phyloP scores from a whole-genome alignment of 148 eudicot genomes.

The Chenopodium quinoa region DNA sequence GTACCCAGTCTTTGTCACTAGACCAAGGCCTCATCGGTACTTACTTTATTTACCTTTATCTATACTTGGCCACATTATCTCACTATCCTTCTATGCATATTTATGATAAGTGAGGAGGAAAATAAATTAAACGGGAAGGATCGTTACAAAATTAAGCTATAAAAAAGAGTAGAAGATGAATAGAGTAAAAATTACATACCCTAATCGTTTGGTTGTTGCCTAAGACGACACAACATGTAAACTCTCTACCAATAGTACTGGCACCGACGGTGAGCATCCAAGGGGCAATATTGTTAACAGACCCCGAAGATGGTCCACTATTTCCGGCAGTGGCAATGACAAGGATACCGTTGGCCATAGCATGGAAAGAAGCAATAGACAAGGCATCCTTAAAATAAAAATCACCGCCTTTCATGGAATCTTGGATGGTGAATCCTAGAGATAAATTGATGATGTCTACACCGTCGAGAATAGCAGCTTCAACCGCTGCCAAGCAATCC shows the following conservation, averaged over 20 bases:
- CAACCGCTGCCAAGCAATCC: slow-evolving; percentile 20
- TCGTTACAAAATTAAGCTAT: too few species aligned
- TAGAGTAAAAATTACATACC: background rate
- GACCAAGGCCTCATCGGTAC: too few species aligned
- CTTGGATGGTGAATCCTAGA: background rate
- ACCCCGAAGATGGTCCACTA: background rate
- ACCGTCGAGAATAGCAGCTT: slow-evolving; percentile 18
- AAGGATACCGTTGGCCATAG: slow-evolving; percentile 9
- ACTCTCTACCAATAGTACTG: slow-evolving; percentile 16
- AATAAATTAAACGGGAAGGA: too few species aligned
- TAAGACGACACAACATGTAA: background rate
- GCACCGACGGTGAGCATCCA: slow-evolving; percentile 31
- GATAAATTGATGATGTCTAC: slow-evolving; percentile 19
- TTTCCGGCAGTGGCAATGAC: slow-evolving; percentile 20
- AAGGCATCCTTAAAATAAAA: background rate
- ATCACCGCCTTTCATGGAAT: background rate
- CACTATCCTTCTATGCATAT: too few species aligned
- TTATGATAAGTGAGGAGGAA: too few species aligned
- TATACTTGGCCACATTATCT: too few species aligned
- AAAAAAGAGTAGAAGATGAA: background rate
- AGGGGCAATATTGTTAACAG: slow-evolving; percentile 9
- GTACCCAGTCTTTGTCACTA: too few species aligned
- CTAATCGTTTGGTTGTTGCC: slow-evolving; percentile 11
- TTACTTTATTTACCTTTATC: too few species aligned
- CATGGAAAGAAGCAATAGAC: slow-evolving; percentile 18